Conservation (phyloP, 2,329 filamentous ascomycete species). For the Conoideocrella luteorostrata region DNA sequence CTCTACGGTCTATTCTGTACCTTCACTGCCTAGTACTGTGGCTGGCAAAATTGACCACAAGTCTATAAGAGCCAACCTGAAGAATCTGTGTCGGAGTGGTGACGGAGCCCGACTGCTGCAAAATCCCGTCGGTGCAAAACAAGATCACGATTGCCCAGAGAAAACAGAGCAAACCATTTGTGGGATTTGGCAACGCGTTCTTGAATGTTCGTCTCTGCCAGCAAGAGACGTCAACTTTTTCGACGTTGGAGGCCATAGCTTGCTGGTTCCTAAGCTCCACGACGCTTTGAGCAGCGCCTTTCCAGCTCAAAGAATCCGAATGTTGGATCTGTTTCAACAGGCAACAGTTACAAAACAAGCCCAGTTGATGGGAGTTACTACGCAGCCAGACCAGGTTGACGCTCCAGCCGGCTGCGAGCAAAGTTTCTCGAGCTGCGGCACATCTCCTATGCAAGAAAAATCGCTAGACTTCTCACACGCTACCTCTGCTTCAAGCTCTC, state of each 20-base stretch:
- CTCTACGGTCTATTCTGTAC: background rate
- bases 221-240: constrained; percentile 11
- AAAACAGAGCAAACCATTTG: background rate
- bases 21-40: constrained; percentile 7
- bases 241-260: constrained; percentile 12
- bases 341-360: constrained; percentile 9
- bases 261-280: constrained; percentile 12
- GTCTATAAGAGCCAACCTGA: background rate
- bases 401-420: too few relatives aligned
- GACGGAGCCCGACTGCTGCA: too few relatives aligned
- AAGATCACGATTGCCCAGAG: background rate
- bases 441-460: too few relatives aligned
- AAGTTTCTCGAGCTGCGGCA: too few relatives aligned
- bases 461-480: too few relatives aligned
- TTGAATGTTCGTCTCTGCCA: constrained; percentile 1
- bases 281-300: constrained; percentile 8
- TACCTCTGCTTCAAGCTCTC: too few relatives aligned
- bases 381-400: background rate
- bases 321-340: constrained; percentile 10
- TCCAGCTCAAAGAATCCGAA: constrained; percentile 3
- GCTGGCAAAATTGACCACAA: constrained; percentile 13
- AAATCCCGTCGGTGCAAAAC: too few relatives aligned
- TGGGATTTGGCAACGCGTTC: constrained; percentile 4
- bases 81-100: too few relatives aligned
- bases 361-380: background rate